A percentile compares a stretch with the other conserved stretches of the same genome.
Conservation (phyloP, 2,329 filamentous ascomycete species). For the Ilyonectria destructans region DNA sequence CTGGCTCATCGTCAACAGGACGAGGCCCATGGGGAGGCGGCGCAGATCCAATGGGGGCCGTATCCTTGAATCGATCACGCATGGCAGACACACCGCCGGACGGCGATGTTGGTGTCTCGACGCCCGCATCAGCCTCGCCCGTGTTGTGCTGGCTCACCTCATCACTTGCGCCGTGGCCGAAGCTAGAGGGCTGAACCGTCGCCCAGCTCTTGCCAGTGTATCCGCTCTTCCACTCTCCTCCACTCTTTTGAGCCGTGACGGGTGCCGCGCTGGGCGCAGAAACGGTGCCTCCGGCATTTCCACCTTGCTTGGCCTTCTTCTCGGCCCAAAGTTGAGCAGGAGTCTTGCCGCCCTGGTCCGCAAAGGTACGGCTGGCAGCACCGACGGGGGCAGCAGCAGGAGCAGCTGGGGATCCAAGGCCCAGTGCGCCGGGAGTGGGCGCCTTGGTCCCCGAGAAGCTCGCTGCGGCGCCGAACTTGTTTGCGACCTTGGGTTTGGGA, state of each 20-base stretch:
- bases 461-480: slow-evolving; percentile 83
- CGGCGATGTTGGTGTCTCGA: slow-evolving; percentile 68
- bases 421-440: slow-evolving; percentile 80
- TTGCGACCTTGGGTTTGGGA: slow-evolving; percentile 95
- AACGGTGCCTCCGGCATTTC: slow-evolving; percentile 62
- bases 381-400: slow-evolving; percentile 76
- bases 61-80: slow-evolving; percentile 86
- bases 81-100: slow-evolving; percentile 80
- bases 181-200: slow-evolving; percentile 79
- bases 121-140: slow-evolving; percentile 65
- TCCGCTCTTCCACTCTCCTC: slow-evolving; percentile 89
- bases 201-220: slow-evolving; percentile 94
- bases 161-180: slow-evolving; percentile 73
- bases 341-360: slow-evolving; percentile 94
- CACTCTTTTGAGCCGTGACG: slow-evolving; percentile 80
- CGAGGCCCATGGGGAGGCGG: slow-evolving; percentile 57
- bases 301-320: slow-evolving; percentile 89
- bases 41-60: slow-evolving; percentile 77
- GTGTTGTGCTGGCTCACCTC: slow-evolving; percentile 73
- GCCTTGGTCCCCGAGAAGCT: slow-evolving; percentile 92
- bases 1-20: slow-evolving; percentile 62
- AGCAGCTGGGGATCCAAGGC: slow-evolving; percentile 73
- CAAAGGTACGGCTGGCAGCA: slow-evolving; percentile 91
- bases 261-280: slow-evolving; percentile 65
- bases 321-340: slow-evolving; percentile 98